phyloP scores from a whole-genome alignment of 345 rosid species.

The Xanthoceras sorbifolium region DNA sequence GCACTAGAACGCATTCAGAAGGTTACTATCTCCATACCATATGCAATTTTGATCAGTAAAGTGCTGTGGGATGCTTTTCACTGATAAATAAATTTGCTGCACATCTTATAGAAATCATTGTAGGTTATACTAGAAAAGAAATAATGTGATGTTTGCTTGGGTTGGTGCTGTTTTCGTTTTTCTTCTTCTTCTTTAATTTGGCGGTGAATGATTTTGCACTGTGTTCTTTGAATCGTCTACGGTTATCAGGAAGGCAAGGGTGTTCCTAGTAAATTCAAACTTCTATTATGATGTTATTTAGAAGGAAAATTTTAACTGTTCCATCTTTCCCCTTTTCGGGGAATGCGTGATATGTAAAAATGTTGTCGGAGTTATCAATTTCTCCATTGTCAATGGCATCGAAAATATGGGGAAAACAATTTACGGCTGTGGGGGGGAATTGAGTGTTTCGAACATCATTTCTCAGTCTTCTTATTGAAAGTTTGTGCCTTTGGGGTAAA shows the following conservation, averaged over 20 bases:
- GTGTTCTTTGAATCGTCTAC: neutral
- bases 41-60: neutral
- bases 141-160: constrained; percentile 6
- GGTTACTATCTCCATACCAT: constrained; percentile 42
- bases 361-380: no score
- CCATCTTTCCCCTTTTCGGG: neutral
- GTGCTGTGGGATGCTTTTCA: neutral
- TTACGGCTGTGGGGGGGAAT: no score
- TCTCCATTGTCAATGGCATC: no score
- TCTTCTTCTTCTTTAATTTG: neutral
- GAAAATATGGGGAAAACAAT: no score
- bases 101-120: neutral
- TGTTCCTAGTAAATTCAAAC: neutral
- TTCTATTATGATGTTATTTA: no score
- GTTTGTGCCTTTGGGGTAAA: no score
- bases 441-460: no score
- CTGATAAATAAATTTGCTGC: neutral
- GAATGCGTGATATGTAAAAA: no score
- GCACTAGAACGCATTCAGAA: constrained; percentile 74
- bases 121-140: neutral
- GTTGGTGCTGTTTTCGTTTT: neutral
- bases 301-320: no score
- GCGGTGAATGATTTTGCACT: no score
- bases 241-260: neutral
- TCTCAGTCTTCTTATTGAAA: no score